Evolutionary conservation across 768 basidiomycete species (phyloP).

Genomic region (Hericium rajendrae): DNA sequence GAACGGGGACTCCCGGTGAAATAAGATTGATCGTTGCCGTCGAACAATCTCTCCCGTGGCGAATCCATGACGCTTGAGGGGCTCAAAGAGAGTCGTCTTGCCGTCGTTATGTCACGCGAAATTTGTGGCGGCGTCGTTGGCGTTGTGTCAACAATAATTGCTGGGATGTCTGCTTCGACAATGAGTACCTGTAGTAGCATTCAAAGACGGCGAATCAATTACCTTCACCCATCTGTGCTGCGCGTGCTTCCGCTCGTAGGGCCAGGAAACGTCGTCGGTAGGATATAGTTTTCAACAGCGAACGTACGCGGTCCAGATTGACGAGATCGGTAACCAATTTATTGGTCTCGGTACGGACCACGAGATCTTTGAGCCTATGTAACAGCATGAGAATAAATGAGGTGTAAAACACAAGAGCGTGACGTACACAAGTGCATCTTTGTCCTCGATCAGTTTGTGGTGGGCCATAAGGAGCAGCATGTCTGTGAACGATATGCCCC

Average conservation of each 20-base stretch:
- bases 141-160: slow-evolving; percentile 56
- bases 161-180: slow-evolving; percentile 45
- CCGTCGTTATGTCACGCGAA: slow-evolving; percentile 43
- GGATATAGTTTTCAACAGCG: slow-evolving; percentile 67
- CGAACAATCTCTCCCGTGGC: slow-evolving; percentile 19
- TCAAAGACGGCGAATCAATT: no score
- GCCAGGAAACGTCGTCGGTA: slow-evolving; percentile 60
- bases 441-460: slow-evolving; percentile 85
- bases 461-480: slow-evolving; percentile 86
- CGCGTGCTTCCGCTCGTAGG: slow-evolving; percentile 31
- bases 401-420: neutral
- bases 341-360: slow-evolving; percentile 65
- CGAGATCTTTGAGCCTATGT: slow-evolving; percentile 69
- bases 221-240: no score
- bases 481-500: slow-evolving; percentile 83
- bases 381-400: slow-evolving; percentile 4
- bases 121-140: slow-evolving; percentile 39
- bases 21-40: slow-evolving; percentile 30
- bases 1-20: slow-evolving; percentile 32
- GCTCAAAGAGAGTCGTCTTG: slow-evolving; percentile 10
- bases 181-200: neutral
- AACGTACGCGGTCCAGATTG: slow-evolving; percentile 76
- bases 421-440: slow-evolving; percentile 78
- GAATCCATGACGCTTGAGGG: slow-evolving; percentile 11
- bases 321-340: slow-evolving; percentile 76